phyloP scores from a whole-genome alignment of 2,329 filamentous ascomycete species.

The Fusarium fujikuroi region DNA sequence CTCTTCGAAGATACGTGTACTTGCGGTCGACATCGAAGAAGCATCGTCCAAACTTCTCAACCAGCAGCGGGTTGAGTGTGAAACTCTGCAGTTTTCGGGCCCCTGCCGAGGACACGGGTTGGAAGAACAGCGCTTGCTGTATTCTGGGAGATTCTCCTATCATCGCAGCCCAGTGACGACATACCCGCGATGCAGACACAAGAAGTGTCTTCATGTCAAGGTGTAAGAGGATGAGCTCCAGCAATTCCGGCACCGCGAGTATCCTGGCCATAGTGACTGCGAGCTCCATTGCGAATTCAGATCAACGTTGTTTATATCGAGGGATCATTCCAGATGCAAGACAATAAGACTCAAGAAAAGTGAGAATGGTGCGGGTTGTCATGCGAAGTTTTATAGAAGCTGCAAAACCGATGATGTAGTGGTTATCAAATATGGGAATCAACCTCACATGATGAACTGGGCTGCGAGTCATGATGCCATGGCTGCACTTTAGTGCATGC shows the following conservation, averaged over 20 bases:
- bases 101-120: neutral
- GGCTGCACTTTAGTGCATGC: neutral
- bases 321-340: neutral
- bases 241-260: constrained; percentile 36
- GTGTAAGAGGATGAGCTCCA: constrained; percentile 43
- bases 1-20: constrained; percentile 19
- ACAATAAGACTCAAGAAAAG: neutral
- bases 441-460: neutral
- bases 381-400: neutral
- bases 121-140: constrained; percentile 32
- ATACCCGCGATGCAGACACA: constrained; percentile 40
- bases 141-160: constrained; percentile 20
- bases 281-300: neutral
- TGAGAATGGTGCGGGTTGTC: neutral
- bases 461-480: constrained; percentile 15
- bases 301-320: neutral
- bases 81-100: neutral
- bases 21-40: constrained; percentile 32
- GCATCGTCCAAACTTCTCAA: constrained; percentile 32
- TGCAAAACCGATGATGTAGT: neutral
- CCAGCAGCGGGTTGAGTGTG: constrained; percentile 28
- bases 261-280: neutral
- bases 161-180: constrained; percentile 33
- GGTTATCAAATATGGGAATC: neutral
- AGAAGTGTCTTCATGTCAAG: constrained; percentile 45